phyloP scores from a whole-genome alignment of 495 filamentous ascomycete species.

The Penicillium turbatum region DNA sequence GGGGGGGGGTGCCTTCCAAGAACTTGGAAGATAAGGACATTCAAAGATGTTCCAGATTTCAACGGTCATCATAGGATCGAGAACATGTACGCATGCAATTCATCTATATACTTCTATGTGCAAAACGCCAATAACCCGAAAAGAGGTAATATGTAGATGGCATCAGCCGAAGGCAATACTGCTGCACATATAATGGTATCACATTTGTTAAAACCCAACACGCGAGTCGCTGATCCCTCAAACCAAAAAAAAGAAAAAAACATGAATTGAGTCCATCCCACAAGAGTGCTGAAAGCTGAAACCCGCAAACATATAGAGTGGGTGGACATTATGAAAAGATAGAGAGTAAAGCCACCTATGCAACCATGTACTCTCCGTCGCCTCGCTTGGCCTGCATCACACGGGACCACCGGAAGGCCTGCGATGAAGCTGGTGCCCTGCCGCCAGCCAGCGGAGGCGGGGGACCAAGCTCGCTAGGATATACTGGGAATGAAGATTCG shows the following conservation, averaged over 20 bases:
- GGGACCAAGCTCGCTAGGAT: conserved; percentile 17
- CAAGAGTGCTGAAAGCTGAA: conserved; percentile 3
- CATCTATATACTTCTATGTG: not conserved
- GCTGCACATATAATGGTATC: conserved; percentile 19
- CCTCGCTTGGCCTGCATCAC: conserved; percentile 63
- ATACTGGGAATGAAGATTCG: conserved; percentile 18
- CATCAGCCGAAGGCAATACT: not conserved
- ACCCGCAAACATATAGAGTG: not conserved
- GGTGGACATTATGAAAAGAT: not conserved
- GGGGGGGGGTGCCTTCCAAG: too few species aligned
- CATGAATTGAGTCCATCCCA: not conserved
- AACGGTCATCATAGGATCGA: not conserved
- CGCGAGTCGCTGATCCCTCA: conserved; percentile 9
- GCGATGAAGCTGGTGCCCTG: conserved; percentile 17
- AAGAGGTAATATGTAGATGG: not conserved
- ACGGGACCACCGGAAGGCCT: conserved; percentile 71
- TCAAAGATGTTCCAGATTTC: not conserved
- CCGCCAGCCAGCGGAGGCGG: conserved; percentile 19
- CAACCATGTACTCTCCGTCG: conserved; percentile 85
- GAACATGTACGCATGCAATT: not conserved
- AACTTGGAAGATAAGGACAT: too few species aligned
- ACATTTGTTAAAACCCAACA: conserved; percentile 15
- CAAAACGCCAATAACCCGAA: not conserved
- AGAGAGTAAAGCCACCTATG: conserved; percentile 37
- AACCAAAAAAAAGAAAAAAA: conserved; percentile 3